These are phyloP conservation scores for Rhynchosporium agropyri DNA, from an alignment of 2,329 filamentous ascomycete species.

Conservation along the genomic window DNA sequence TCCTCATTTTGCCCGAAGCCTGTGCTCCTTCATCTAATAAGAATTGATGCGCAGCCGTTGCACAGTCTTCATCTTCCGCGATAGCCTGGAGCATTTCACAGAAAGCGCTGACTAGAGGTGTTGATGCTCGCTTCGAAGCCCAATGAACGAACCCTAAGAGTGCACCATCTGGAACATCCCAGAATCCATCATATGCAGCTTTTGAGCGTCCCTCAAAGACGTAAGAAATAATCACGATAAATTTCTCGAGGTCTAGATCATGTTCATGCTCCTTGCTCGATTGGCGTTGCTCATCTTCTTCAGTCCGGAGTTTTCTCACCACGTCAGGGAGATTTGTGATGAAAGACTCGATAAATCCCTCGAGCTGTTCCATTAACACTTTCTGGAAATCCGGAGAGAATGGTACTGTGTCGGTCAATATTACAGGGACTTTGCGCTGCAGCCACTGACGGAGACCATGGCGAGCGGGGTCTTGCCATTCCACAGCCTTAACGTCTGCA, in stretches of 20 bases:
- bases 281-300: slow-evolving; percentile 86
- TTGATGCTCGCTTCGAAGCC: slow-evolving; percentile 94
- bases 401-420: slow-evolving; percentile 67
- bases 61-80: slow-evolving; percentile 79
- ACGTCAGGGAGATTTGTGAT: slow-evolving; percentile 96
- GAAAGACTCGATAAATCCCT: slow-evolving; percentile 87
- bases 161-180: slow-evolving; percentile 90
- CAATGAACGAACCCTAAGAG: slow-evolving; percentile 93
- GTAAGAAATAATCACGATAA: slow-evolving; percentile 89
- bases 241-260: slow-evolving; percentile 79
- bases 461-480: slow-evolving; percentile 88
- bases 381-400: slow-evolving; percentile 74
- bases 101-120: slow-evolving; percentile 93
- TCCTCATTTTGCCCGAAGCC: slow-evolving; percentile 75
- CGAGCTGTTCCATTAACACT: slow-evolving; percentile 77
- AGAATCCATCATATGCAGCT: slow-evolving; percentile 78
- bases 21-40: slow-evolving; percentile 81
- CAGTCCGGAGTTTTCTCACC: slow-evolving; percentile 78
- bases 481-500: slow-evolving; percentile 75
- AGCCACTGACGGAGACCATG: slow-evolving; percentile 80
- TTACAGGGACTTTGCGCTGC: slow-evolving; percentile 73
- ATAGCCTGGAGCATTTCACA: slow-evolving; percentile 95
- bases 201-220: slow-evolving; percentile 85
- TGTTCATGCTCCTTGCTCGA: slow-evolving; percentile 66
- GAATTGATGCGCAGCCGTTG: slow-evolving; percentile 84